Evolutionary conservation across 2,329 filamentous ascomycete species (phyloP).

Genomic region (Aspergillus ibericus): DNA sequence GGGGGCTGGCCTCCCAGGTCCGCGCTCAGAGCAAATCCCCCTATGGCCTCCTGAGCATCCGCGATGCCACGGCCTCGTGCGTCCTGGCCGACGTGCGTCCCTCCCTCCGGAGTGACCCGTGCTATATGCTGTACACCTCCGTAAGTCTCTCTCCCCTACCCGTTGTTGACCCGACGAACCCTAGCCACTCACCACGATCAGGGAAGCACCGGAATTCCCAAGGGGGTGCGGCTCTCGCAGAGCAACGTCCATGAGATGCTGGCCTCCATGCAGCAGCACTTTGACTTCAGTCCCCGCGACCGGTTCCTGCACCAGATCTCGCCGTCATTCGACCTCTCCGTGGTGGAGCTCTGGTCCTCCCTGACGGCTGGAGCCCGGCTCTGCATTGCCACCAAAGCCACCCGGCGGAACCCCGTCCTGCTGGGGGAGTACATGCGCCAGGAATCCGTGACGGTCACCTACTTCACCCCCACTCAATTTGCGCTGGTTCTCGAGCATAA

Average conservation of each 20-base stretch:
- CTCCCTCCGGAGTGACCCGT: neutral
- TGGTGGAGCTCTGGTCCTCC: neutral
- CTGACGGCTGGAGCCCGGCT: neutral
- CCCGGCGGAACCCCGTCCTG: neutral
- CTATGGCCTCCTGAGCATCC: neutral
- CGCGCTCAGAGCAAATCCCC: neutral
- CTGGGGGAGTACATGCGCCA: neutral
- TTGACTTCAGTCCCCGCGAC: neutral
- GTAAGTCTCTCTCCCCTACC: neutral
- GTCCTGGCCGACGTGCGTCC: neutral
- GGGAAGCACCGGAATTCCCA: conserved; percentile 7
- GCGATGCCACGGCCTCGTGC: neutral
- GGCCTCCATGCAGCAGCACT: neutral
- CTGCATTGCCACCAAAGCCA: neutral
- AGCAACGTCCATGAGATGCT: neutral
- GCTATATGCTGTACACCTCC: conserved; percentile 5
- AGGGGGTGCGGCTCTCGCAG: neutral
- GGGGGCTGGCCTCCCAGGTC: neutral
- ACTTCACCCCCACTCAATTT: conserved; percentile 2
- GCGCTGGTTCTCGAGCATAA: conserved; percentile 1
- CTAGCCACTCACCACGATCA: neutral
- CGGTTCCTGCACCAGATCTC: neutral
- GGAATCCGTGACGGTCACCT: neutral
- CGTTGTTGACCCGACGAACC: neutral
- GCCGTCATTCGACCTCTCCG: neutral